Evolutionary conservation across 306 rosid species (phyloP).

Genomic region (Macrotyloma uniflorum): DNA sequence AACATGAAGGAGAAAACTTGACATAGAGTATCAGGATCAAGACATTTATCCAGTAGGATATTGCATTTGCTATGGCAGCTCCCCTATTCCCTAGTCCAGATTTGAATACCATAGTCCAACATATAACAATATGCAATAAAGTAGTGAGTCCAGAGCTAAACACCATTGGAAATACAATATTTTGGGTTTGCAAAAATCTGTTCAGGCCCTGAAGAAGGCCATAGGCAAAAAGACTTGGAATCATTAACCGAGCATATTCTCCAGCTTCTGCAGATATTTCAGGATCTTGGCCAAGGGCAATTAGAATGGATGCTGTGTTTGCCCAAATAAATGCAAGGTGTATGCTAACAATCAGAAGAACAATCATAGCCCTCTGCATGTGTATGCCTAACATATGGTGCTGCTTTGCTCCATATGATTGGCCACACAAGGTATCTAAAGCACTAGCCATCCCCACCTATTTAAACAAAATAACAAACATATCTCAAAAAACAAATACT

Average conservation of each 20-base stretch:
- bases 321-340: constrained; percentile 60
- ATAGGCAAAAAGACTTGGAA: constrained; percentile 64
- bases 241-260: constrained; percentile 53
- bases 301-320: constrained; percentile 53
- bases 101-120: constrained; percentile 64
- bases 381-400: constrained; percentile 62
- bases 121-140: constrained; percentile 52
- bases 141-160: constrained; percentile 52
- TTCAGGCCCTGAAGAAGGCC: constrained; percentile 65
- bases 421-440: constrained; percentile 78
- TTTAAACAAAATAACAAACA: background rate
- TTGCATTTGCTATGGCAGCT: constrained; percentile 63
- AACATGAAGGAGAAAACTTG: constrained; percentile 63
- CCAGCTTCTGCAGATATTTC: constrained; percentile 69
- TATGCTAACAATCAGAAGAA: constrained; percentile 50
- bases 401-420: constrained; percentile 78
- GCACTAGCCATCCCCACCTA: constrained; percentile 78
- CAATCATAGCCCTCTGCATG: constrained; percentile 66
- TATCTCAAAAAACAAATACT: constrained; percentile 8
- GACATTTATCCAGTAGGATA: constrained; percentile 72
- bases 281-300: constrained; percentile 59
- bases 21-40: constrained; percentile 54
- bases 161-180: constrained; percentile 69
- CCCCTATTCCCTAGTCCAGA: constrained; percentile 64
- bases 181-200: constrained; percentile 71